Conservation (phyloP, 257 asterid genomes). For the Penstemon barbatus region DNA sequence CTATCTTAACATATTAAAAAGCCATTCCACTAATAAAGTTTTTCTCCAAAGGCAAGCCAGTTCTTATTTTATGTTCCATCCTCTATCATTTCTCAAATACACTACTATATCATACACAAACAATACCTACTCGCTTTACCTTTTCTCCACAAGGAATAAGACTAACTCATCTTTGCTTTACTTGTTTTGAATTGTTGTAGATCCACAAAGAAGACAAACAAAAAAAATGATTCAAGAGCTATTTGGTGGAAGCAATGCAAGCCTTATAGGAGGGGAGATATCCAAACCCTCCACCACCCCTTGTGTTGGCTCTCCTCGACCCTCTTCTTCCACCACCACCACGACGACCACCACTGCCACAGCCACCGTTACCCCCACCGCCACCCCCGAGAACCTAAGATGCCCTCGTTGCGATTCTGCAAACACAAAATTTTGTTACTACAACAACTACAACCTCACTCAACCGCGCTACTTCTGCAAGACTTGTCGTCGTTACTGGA, state of each 20-base stretch:
- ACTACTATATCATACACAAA: not conserved
- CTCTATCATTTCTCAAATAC: constrained; percentile 24
- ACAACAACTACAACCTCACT: constrained; percentile 89
- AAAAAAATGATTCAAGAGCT: constrained; percentile 73
- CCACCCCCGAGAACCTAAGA: constrained; percentile 50
- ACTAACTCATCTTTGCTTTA: constrained; percentile 31
- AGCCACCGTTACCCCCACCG: constrained; percentile 13
- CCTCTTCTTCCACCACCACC: not conserved
- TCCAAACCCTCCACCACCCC: constrained; percentile 31
- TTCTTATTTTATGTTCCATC: constrained; percentile 19
- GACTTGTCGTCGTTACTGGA: constrained; percentile 94
- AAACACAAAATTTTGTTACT: constrained; percentile 82
- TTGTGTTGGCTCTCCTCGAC: constrained; percentile 22
- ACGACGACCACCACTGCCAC: constrained; percentile 23
- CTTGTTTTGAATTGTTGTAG: constrained; percentile 34
- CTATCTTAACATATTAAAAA: constrained; percentile 29
- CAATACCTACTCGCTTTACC: constrained; percentile 34
- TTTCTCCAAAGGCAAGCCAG: constrained; percentile 25
- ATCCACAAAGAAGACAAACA: not conserved
- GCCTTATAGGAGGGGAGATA: constrained; percentile 29
- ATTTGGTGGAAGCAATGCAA: constrained; percentile 49
- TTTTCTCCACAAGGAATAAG: constrained; percentile 28
- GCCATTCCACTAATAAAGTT: constrained; percentile 25
- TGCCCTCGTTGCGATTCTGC: constrained; percentile 88
- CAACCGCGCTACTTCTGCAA: constrained; percentile 95